A percentile compares a stretch with the other conserved stretches of the same genome.
phyloP scores from a whole-genome alignment of 1,284 basidiomycete species.

The Puccinia horiana region DNA sequence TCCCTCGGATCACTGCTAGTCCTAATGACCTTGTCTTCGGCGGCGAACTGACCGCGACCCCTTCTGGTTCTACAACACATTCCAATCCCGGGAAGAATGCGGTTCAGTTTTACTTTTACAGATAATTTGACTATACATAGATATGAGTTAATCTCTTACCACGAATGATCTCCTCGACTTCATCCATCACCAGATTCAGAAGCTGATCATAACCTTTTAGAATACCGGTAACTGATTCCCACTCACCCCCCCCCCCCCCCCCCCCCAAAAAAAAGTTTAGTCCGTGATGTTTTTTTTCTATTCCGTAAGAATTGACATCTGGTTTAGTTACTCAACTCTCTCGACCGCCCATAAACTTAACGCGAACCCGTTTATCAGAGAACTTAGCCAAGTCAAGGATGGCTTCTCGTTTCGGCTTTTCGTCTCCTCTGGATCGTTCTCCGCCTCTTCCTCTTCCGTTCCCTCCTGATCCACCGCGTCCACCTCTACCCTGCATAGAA shows the following conservation, averaged over 20 bases:
- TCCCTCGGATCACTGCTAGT: conserved; percentile 82
- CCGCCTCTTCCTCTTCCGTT: conserved; percentile 47
- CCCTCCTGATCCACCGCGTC: conserved; percentile 53
- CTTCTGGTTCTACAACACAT: conserved; percentile 53
- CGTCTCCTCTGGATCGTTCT: conserved; percentile 56
- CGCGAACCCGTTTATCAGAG: conserved; percentile 83
- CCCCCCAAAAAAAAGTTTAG: neutral
- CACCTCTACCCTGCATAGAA: conserved; percentile 54
- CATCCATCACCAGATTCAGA: conserved; percentile 90
- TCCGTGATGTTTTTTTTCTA: neutral
- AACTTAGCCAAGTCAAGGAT: conserved; percentile 95
- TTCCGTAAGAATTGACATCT: too few species aligned
- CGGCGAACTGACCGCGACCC: conserved; percentile 47
- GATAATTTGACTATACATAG: neutral
- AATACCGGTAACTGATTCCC: conserved; percentile 75
- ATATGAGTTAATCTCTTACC: conserved; percentile 60
- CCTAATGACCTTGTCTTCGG: conserved; percentile 70
- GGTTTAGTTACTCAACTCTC: conserved; percentile 67
- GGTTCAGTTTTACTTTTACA: conserved; percentile 12
- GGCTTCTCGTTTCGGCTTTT: conserved; percentile 88
- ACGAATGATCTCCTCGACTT: conserved; percentile 75
- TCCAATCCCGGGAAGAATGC: neutral
- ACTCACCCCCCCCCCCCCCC: too few species aligned
- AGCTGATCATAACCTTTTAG: conserved; percentile 96
- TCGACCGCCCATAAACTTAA: conserved; percentile 94